These are phyloP conservation scores for Metarhizium humberi DNA, from an alignment of 2,329 filamentous ascomycete species.

Conservation along the genomic window DNA sequence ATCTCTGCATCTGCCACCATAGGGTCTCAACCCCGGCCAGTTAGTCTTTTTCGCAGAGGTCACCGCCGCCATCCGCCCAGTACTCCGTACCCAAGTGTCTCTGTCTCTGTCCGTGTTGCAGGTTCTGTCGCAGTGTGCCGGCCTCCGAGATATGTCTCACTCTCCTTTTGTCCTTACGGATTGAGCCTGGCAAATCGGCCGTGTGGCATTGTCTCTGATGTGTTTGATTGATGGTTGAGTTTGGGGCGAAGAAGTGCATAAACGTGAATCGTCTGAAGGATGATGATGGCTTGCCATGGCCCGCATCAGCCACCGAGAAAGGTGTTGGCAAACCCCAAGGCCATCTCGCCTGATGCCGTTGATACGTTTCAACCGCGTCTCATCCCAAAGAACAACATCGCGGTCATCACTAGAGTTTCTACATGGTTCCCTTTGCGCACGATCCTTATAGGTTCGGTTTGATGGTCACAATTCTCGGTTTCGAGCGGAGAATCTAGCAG, in stretches of 20 bases:
- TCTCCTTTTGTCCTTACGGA: background rate
- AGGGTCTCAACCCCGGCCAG: background rate
- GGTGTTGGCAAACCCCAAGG: background rate
- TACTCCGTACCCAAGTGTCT: background rate
- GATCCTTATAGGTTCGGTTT: background rate
- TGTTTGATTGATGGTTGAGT: background rate
- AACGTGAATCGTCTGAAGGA: background rate
- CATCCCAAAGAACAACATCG: background rate
- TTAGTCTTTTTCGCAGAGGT: background rate
- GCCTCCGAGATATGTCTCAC: conserved; percentile 3
- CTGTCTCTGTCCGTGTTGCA: background rate
- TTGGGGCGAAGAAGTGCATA: background rate
- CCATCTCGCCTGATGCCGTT: background rate
- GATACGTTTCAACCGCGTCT: background rate
- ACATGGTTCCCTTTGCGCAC: no score
- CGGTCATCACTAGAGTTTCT: no score
- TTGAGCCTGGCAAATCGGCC: background rate
- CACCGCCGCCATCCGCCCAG: background rate
- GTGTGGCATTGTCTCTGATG: no score
- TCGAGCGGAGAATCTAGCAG: background rate
- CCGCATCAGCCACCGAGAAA: background rate
- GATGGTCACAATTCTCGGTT: background rate
- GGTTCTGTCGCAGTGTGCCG: background rate
- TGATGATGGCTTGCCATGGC: background rate
- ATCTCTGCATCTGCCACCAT: background rate